phyloP scores from a whole-genome alignment of 495 filamentous ascomycete genomes.

The Aspergillus carlsbadensis region DNA sequence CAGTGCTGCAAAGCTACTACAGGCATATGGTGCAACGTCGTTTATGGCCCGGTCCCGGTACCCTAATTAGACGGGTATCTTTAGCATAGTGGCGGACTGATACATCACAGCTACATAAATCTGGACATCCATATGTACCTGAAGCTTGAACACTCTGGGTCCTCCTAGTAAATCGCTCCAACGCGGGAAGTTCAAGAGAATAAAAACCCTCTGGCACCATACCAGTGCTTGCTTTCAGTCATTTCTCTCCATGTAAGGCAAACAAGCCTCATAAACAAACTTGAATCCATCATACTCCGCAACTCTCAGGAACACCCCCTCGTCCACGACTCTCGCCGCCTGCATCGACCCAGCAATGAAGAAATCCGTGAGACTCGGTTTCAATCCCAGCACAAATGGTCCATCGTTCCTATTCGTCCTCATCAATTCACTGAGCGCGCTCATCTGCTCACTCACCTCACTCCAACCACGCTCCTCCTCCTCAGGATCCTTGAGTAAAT shows the following conservation, averaged over 20 bases:
- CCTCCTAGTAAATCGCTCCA: too few species aligned
- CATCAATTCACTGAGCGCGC: constrained; percentile 30
- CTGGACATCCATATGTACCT: too few species aligned
- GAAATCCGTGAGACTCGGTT: constrained; percentile 37
- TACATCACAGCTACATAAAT: too few species aligned
- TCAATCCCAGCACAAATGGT: constrained; percentile 36
- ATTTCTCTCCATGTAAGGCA: constrained; percentile 37
- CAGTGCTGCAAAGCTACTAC: too few species aligned
- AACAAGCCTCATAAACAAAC: constrained; percentile 38
- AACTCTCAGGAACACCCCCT: constrained; percentile 32
- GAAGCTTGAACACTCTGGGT: too few species aligned
- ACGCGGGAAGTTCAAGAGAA: too few species aligned
- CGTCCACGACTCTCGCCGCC: constrained; percentile 34
- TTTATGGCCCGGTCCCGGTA: too few species aligned
- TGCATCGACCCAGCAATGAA: constrained; percentile 38
- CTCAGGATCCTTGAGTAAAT: constrained; percentile 23
- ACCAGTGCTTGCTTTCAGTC: constrained; percentile 15
- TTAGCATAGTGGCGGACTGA: too few species aligned
- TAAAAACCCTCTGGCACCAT: too few species aligned
- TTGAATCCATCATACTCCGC: constrained; percentile 27
- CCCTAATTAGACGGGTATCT: too few species aligned
- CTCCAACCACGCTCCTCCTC: constrained; percentile 34
- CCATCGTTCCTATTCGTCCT: constrained; percentile 33
- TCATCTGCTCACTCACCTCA: constrained; percentile 20
- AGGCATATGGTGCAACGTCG: too few species aligned